Evolutionary conservation across 805 yeast genomes (phyloP), one percentile per base, ranked within the genome.

Genomic region (Grigorovia yakushimaensis): DNA sequence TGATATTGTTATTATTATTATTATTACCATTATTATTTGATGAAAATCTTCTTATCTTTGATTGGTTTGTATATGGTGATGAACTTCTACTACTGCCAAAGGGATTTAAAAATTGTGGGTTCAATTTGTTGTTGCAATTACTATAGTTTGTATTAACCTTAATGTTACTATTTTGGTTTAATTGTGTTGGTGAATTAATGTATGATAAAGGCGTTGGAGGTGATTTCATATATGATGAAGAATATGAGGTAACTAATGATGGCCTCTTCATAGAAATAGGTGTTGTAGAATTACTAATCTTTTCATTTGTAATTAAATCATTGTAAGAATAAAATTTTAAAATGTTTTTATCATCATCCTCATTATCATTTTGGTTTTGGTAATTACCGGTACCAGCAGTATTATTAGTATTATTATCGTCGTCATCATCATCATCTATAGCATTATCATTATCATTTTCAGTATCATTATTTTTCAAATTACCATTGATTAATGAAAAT

Each of bases 241-340:
- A 52, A 17, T 42, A 23, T 15, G 53, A 49, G 7, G 73, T 71
- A 1, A 74, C 59, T 11, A 74, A 62, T 1, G 78, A 73, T 7
- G 88, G 88, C 64, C 88, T 74, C 63, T 84, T 75, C 46, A 23
- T 21, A 23, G 43, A 23, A 22, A 39, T 30, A 13, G 37, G 37
- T 10, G 42, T 23, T 13, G 37, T 20, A 1, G 22, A 35, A 13
- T 33, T 38, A 78, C 72, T 45, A 60, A 58, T 84, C 46, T 49
- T 51, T 62, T 83, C 91, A 55, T 77, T 79, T 52, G 72, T 76
- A 50, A 84, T 73, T 77, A 86, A 75, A 56, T 86, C 95, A 3
- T 91, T 94, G 62, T 83, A 86, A 2, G 88, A 81, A 59, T 79
- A 82, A 60, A 85, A 85, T 37, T 71, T 67, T 39, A 74, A 52